phyloP scores from a whole-genome alignment of 139 green algal species.

The Mychonastes homosphaera region DNA sequence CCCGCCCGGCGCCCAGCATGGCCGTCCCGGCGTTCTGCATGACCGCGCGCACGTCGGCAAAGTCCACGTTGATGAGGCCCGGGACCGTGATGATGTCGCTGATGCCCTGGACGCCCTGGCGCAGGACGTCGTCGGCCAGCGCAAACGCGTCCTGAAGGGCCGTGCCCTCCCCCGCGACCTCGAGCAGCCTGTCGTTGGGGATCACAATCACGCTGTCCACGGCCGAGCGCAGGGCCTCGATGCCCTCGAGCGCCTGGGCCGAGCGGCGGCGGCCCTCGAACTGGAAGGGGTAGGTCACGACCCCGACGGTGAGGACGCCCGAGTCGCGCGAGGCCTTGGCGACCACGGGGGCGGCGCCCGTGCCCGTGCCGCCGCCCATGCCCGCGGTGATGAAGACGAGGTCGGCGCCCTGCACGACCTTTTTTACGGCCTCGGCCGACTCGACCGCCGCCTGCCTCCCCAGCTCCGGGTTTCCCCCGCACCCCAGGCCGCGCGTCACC shows the following conservation, averaged over 20 bases:
- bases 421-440: slow-evolving; percentile 58
- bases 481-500: slow-evolving; percentile 84
- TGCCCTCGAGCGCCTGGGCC: slow-evolving; percentile 49
- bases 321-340: slow-evolving; percentile 41
- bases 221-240: slow-evolving; percentile 52
- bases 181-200: slow-evolving; percentile 47
- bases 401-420: slow-evolving; percentile 45
- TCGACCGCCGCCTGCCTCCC: slow-evolving; percentile 83
- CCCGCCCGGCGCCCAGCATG: slow-evolving; percentile 65
- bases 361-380: slow-evolving; percentile 90
- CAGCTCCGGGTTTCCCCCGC: slow-evolving; percentile 81
- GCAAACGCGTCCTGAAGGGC: slow-evolving; percentile 90
- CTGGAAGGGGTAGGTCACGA: slow-evolving; percentile 91
- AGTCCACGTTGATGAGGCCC: slow-evolving; percentile 98
- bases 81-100: slow-evolving; percentile 97
- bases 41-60: slow-evolving; percentile 93
- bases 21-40: slow-evolving; percentile 91
- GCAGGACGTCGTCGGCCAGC: slow-evolving; percentile 91
- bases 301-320: slow-evolving; percentile 78
- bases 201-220: slow-evolving; percentile 54
- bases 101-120: slow-evolving; percentile 88
- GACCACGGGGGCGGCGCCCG: slow-evolving; percentile 80
- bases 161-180: slow-evolving; percentile 69
- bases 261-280: slow-evolving; percentile 75
- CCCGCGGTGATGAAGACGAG: slow-evolving; percentile 84